Evolutionary conservation across 176 grass and related monocot species (phyloP).

Genomic region (Eragrostis curvula): DNA sequence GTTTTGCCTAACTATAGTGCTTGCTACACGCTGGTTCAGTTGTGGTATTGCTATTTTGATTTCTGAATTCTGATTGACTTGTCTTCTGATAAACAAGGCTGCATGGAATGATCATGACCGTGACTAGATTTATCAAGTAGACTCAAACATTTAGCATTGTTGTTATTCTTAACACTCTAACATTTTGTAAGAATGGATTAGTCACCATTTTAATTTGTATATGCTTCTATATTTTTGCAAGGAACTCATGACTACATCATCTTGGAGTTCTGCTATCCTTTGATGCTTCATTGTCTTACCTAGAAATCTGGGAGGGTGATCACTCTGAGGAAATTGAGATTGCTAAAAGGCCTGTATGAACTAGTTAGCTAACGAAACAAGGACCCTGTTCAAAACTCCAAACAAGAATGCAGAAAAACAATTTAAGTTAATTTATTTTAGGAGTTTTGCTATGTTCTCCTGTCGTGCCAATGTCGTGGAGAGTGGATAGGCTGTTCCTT

Average conservation of each 20-base stretch:
- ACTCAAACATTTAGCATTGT: neutral
- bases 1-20: constrained; percentile 18
- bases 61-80: neutral
- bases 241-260: neutral
- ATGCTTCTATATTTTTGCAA: neutral
- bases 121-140: neutral
- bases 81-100: constrained; percentile 13
- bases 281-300: neutral
- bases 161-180: neutral
- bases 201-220: neutral
- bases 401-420: neutral
- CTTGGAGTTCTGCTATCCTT: neutral
- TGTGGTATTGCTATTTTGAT: neutral
- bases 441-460: neutral
- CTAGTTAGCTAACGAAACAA: neutral
- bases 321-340: neutral
- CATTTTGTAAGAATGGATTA: neutral
- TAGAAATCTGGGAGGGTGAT: neutral
- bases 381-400: neutral
- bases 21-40: neutral
- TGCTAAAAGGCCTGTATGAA: neutral
- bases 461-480: neutral
- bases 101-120: neutral
- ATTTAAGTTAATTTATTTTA: neutral
- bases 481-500: neutral